Conservation (phyloP, 176 grass and related monocot species). For the Pharus latifolius region DNA sequence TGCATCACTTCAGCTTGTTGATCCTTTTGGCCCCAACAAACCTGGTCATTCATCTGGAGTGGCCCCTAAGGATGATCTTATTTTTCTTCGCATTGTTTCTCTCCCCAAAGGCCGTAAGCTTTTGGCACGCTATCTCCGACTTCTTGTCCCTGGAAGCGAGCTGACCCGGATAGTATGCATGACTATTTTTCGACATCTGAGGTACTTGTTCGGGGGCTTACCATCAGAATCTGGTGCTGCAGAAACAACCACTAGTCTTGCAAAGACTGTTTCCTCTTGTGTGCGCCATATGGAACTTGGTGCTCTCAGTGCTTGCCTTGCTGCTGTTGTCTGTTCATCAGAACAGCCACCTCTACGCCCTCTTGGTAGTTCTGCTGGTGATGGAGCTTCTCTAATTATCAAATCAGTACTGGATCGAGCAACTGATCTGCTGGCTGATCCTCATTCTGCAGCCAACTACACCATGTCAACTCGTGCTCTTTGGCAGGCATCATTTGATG, state of each 20-base stretch:
- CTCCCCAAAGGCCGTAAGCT: constrained; percentile 85
- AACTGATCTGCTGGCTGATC: constrained; percentile 64
- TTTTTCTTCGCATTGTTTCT: constrained; percentile 80
- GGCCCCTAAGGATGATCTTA: constrained; percentile 62
- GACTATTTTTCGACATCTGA: constrained; percentile 78
- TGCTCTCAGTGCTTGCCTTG: constrained; percentile 84
- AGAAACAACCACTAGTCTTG: constrained; percentile 56
- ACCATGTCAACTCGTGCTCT: constrained; percentile 59
- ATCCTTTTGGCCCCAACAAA: constrained; percentile 79
- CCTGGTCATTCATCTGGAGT: constrained; percentile 53
- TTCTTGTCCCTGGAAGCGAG: constrained; percentile 76
- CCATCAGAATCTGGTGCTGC: constrained; percentile 47
- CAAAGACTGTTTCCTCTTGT: constrained; percentile 62
- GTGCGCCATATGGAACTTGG: constrained; percentile 72
- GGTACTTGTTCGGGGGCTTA: constrained; percentile 80
- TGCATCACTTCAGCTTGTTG: constrained; percentile 85
- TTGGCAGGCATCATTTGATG: constrained; percentile 95
- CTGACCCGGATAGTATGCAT: constrained; percentile 80
- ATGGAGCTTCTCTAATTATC: constrained; percentile 69
- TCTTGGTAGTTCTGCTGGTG: constrained; percentile 74
- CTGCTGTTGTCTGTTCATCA: constrained; percentile 78
- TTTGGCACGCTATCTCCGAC: constrained; percentile 61
- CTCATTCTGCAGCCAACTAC: constrained; percentile 57
- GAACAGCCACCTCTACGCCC: constrained; percentile 87
- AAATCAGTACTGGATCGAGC: constrained; percentile 82